Evolutionary conservation across 805 yeast species (phyloP), one percentile per base, ranked within the genome.

Genomic region (Hanseniaspora mollemarum): DNA sequence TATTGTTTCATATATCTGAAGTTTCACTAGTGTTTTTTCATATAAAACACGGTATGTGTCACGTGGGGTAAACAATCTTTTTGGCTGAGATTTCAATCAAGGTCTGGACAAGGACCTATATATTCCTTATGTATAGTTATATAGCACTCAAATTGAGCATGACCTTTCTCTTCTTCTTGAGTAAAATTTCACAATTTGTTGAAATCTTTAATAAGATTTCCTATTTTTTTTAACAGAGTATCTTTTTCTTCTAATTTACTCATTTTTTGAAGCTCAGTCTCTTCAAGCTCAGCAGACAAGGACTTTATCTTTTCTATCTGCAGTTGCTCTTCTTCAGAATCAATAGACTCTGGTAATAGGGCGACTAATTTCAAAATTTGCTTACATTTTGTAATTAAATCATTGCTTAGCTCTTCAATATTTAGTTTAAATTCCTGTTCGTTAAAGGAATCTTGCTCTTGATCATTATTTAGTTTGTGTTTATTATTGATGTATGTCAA

Each of bases 321-420:
- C 12, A 24, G 15, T 50, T 77, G 81, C 41, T 73, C 76, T 22
- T 84, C 83, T 1, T 88, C 77, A 1, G 83, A 88, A 8, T 94
- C 96, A 2, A 87, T 85, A 15, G 45, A 43, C 12, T 96, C 97
- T 0, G 98, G 98, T 39, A 90, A 69, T 2, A 94, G 78, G 60
- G 85, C 94, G 36, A 90, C 87, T 25, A 90, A 75, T 59, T 84
- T 80, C 36, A 85, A 75, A 15, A 90, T 83, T 63, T 92, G 97
- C 58, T 94, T 75, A 4, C 94, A 77, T 60, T 88, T 88, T 53
- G 87, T 66, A 24, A 88, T 84, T 8, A 90, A 75, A 61, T 90
- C 98, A 0, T 84, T 77, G 1, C 95, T 76, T 8, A 92, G 71
- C 61, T 92, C 97, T 57, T 77, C 78, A 43, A 79, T 72, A 25